Conservation (phyloP, 192 early-diverging fungal genomes). For the Helicostylum pulchrum region DNA sequence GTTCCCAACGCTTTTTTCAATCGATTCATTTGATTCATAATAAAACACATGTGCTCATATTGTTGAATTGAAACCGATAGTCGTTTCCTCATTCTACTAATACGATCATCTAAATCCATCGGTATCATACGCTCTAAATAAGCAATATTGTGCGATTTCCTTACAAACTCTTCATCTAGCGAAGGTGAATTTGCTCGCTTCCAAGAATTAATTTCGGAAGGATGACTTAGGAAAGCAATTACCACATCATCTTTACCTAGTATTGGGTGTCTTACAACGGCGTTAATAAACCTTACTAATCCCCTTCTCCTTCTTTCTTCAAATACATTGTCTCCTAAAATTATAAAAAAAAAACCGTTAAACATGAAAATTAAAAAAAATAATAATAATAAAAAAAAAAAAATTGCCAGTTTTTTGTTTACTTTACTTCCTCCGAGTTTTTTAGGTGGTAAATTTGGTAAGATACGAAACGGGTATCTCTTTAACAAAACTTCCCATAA, state of each 20-base stretch:
- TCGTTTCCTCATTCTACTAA: constrained; percentile 42
- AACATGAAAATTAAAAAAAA: too few relatives aligned
- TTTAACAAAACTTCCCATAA: constrained; percentile 74
- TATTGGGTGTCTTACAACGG: constrained; percentile 71
- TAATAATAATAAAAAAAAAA: not conserved
- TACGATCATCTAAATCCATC: constrained; percentile 45
- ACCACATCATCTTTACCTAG: constrained; percentile 62
- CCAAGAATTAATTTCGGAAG: constrained; percentile 56
- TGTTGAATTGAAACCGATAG: constrained; percentile 49
- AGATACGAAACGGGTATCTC: constrained; percentile 80
- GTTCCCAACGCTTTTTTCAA: constrained; percentile 54
- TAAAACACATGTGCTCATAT: constrained; percentile 53
- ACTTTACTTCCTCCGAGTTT: constrained; percentile 68
- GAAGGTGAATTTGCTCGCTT: constrained; percentile 41
- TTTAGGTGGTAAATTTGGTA: constrained; percentile 85
- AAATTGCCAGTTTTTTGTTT: constrained; percentile 6
- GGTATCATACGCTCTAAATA: constrained; percentile 45
- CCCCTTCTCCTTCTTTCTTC: constrained; percentile 67
- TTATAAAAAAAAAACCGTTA: constrained; percentile 24
- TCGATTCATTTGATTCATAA: constrained; percentile 56
- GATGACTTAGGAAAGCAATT: constrained; percentile 61
- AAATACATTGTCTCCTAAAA: constrained; percentile 53
- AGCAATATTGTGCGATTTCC: constrained; percentile 26
- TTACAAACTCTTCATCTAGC: constrained; percentile 54
- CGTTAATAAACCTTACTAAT: constrained; percentile 67